A percentile compares a stretch with the other conserved stretches of the same genome.
Evolutionary conservation across 805 yeast species (phyloP).

Genomic region (Candida insectalens): DNA sequence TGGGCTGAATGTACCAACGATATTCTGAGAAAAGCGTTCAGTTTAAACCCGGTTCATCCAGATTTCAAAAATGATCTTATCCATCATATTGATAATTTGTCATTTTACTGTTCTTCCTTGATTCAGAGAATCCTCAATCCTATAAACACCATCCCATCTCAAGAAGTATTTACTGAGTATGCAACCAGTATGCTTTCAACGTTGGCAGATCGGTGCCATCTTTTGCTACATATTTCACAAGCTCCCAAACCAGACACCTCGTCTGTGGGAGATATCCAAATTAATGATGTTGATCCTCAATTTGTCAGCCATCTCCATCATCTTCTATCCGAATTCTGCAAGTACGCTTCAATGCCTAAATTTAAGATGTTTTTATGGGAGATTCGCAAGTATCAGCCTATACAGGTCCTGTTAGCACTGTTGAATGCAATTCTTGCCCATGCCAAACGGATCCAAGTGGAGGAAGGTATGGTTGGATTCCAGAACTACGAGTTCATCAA

Average conservation of each 20-base stretch:
- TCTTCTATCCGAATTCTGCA: slow-evolving; percentile 10
- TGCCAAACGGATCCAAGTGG: slow-evolving; percentile 3
- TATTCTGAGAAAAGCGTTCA: slow-evolving; percentile 9
- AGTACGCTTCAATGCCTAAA: slow-evolving; percentile 16
- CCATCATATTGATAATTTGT: slow-evolving; percentile 12
- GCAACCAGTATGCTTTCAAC: slow-evolving; percentile 12
- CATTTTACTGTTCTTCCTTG: slow-evolving; percentile 11
- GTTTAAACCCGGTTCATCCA: slow-evolving; percentile 3
- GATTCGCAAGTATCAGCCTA: slow-evolving; percentile 18
- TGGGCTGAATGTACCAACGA: slow-evolving; percentile 20
- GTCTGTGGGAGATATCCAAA: slow-evolving; percentile 8
- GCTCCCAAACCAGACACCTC: slow-evolving; percentile 3
- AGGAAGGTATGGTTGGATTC: neutral
- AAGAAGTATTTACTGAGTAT: slow-evolving; percentile 11
- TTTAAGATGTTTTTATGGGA: slow-evolving; percentile 15
- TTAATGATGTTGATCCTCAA: slow-evolving; percentile 4
- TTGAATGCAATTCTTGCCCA: slow-evolving; percentile 9
- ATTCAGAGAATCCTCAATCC: slow-evolving; percentile 16
- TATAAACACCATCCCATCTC: slow-evolving; percentile 7
- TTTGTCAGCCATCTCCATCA: slow-evolving; percentile 11
- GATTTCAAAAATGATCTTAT: slow-evolving; percentile 1
- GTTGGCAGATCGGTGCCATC: slow-evolving; percentile 13
- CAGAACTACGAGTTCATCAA: slow-evolving; percentile 1
- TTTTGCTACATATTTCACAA: slow-evolving; percentile 6
- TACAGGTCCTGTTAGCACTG: slow-evolving; percentile 13